Conservation (phyloP, 2,329 filamentous ascomycete species). For the Amesomyces nigricolor region DNA sequence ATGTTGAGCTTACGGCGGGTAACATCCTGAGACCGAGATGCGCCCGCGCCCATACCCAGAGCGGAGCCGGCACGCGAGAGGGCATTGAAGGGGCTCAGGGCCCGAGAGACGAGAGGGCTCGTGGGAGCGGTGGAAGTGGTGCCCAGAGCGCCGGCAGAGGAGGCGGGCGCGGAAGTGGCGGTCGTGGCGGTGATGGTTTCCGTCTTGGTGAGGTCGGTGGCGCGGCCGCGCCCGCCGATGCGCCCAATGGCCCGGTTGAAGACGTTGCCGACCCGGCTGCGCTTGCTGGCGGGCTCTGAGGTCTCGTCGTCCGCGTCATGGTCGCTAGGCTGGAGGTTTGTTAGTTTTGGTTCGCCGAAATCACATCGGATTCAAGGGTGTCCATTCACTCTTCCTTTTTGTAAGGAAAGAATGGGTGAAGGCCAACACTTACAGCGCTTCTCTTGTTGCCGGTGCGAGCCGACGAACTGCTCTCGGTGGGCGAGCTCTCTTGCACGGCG, state of each 20-base stretch:
- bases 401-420: neutral
- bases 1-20: slow-evolving; percentile 18
- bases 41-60: neutral
- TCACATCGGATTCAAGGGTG: neutral
- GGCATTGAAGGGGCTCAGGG: neutral
- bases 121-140: neutral
- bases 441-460: slow-evolving; percentile 8
- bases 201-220: neutral
- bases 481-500: neutral
- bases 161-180: neutral
- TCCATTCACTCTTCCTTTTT: too few relatives aligned
- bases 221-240: neutral
- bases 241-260: slow-evolving; percentile 6
- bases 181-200: neutral
- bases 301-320: neutral
- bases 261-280: slow-evolving; percentile 6
- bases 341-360: neutral
- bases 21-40: neutral
- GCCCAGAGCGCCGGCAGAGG: neutral
- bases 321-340: neutral
- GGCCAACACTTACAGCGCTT: neutral
- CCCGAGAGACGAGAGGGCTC: neutral
- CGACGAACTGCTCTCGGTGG: neutral
- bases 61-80: neutral
- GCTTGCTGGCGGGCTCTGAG: slow-evolving; percentile 8